Evolutionary conservation across 345 rosid species (phyloP).

Genomic region (Raphanus raphanistrum): DNA sequence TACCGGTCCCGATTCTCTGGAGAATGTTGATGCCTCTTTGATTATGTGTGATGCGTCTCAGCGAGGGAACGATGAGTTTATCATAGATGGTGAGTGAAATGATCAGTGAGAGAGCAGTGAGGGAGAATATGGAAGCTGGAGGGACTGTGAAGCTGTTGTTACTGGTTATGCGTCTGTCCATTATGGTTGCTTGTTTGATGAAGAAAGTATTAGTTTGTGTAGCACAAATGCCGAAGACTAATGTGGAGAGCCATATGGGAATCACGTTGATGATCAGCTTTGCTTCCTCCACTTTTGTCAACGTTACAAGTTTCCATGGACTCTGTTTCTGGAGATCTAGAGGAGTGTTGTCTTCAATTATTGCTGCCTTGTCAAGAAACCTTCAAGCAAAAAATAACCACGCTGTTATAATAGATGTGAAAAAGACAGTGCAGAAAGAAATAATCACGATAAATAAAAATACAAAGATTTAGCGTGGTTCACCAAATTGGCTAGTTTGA

Average conservation of each 20-base stretch:
- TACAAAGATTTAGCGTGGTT: not conserved
- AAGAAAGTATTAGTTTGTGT: slow-evolving; percentile 86
- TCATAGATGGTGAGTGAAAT: slow-evolving; percentile 48
- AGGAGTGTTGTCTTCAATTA: slow-evolving; percentile 41
- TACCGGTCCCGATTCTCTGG: slow-evolving; percentile 88
- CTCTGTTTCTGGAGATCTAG: slow-evolving; percentile 42
- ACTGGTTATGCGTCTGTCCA: slow-evolving; percentile 51
- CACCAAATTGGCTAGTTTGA: not conserved
- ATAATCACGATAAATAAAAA: not conserved
- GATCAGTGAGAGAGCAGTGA: slow-evolving; percentile 45
- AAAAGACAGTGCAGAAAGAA: not conserved
- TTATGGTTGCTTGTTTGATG: slow-evolving; percentile 71
- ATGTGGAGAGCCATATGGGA: slow-evolving; percentile 73
- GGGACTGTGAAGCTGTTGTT: slow-evolving; percentile 41
- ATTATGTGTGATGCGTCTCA: slow-evolving; percentile 39
- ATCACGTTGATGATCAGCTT: slow-evolving; percentile 78
- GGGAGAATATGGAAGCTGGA: slow-evolving; percentile 45
- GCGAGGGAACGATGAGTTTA: slow-evolving; percentile 46
- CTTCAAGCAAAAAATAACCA: slow-evolving; percentile 39
- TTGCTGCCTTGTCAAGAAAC: slow-evolving; percentile 89
- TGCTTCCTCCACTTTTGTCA: slow-evolving; percentile 85
- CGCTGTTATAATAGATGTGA: not conserved
- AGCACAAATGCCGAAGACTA: slow-evolving; percentile 73
- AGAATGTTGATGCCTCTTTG: slow-evolving; percentile 82
- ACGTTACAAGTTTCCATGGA: slow-evolving; percentile 75